Conservation (phyloP, 2,329 filamentous ascomycete genomes). For the Exophiala aquamarina region DNA sequence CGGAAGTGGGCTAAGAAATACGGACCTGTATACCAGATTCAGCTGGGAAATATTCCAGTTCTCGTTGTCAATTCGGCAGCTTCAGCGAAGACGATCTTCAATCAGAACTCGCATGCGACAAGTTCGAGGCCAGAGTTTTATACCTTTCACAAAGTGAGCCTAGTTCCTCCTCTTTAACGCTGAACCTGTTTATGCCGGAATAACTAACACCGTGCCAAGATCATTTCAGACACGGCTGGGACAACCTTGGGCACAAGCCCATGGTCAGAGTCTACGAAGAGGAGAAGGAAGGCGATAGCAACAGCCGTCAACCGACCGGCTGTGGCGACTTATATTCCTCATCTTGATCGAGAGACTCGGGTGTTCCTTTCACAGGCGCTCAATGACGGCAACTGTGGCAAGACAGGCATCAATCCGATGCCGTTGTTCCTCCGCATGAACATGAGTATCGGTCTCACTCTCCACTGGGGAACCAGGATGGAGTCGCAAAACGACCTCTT, state of each 20-base stretch:
- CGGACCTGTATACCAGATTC: conserved; percentile 56
- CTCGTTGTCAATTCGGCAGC: conserved; percentile 57
- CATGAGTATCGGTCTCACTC: conserved; percentile 60
- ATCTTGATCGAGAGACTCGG: conserved; percentile 62
- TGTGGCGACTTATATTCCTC: conserved; percentile 60
- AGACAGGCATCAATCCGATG: conserved; percentile 60
- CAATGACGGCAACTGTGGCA: conserved; percentile 56
- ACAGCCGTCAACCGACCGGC: conserved; percentile 66
- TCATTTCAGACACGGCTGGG: conserved; percentile 52
- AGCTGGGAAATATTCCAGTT: conserved; percentile 57
- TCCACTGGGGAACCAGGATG: conserved; percentile 66
- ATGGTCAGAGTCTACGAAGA: conserved; percentile 64
- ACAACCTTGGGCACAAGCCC: conserved; percentile 68
- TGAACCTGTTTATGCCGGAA: too few relatives aligned
- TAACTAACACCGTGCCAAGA: conserved; percentile 38
- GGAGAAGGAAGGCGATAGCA: conserved; percentile 63
- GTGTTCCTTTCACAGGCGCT: conserved; percentile 62
- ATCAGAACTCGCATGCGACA: conserved; percentile 53
- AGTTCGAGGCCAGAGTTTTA: conserved; percentile 58
- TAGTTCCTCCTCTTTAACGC: too few relatives aligned
- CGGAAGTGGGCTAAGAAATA: conserved; percentile 53
- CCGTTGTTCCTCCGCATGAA: conserved; percentile 66
- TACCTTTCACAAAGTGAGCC: conserved; percentile 53
- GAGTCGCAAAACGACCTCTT: conserved; percentile 59
- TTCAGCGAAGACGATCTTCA: conserved; percentile 52